Evolutionary conservation across 371 early-diverging fungal genomes (phyloP).

Genomic region (Chytridium lagenaria): DNA sequence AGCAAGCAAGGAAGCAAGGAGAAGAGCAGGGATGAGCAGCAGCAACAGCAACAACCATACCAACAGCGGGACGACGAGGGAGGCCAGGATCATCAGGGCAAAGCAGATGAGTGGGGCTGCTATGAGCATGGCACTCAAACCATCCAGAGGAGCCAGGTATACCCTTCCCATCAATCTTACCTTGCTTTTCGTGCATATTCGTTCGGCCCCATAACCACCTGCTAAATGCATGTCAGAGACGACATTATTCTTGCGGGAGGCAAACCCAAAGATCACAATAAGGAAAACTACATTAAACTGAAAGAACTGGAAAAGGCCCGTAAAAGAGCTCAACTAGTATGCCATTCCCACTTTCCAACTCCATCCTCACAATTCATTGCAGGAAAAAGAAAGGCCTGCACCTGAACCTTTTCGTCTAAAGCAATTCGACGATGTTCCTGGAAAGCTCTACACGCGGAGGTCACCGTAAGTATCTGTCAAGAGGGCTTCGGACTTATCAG

Average conservation of each 20-base stretch:
- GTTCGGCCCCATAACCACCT: neutral
- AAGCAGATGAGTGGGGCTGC: slow-evolving; percentile 55
- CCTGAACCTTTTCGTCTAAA: slow-evolving; percentile 51
- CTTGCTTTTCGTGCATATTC: neutral
- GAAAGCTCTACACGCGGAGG: slow-evolving; percentile 43
- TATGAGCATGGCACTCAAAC: slow-evolving; percentile 55
- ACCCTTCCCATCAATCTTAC: neutral
- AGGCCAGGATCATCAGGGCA: slow-evolving; percentile 47
- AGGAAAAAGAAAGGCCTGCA: slow-evolving; percentile 41
- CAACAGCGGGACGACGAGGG: too few relatives aligned
- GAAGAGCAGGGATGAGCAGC: too few relatives aligned
- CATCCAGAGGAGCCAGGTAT: slow-evolving; percentile 50
- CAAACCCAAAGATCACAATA: slow-evolving; percentile 55
- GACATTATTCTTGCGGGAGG: slow-evolving; percentile 53
- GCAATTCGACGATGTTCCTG: slow-evolving; percentile 46
- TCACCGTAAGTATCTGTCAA: slow-evolving; percentile 16
- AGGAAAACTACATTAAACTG: slow-evolving; percentile 47
- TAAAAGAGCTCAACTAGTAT: slow-evolving; percentile 37
- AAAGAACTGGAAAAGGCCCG: slow-evolving; percentile 39
- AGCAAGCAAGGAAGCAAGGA: too few relatives aligned
- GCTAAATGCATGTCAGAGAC: slow-evolving; percentile 40
- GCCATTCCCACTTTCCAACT: neutral
- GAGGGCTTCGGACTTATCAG: neutral
- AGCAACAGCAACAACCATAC: too few relatives aligned
- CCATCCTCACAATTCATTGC: neutral